Conservation (phyloP, 2,329 filamentous ascomycete species). For the Exophiala sp. region DNA sequence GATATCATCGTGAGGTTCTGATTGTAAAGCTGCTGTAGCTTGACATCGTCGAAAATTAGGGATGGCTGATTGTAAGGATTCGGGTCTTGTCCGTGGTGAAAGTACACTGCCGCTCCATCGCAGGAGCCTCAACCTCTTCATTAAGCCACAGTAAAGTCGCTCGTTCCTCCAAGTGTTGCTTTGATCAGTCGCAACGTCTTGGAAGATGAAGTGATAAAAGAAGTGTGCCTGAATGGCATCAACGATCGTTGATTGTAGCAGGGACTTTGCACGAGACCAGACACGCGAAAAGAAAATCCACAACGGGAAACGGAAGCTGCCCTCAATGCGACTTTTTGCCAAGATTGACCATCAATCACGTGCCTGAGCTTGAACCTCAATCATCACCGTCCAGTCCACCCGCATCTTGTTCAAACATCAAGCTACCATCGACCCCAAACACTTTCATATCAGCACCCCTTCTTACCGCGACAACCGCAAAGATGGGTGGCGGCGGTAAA, state of each 20-base stretch:
- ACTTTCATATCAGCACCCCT: too few species aligned
- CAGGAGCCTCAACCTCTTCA: conserved; percentile 51
- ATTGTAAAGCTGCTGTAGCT: conserved; percentile 38
- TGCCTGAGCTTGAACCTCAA: background rate
- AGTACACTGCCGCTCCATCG: conserved; percentile 52
- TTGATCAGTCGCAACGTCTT: background rate
- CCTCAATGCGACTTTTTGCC: conserved; percentile 4
- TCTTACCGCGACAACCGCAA: conserved; percentile 5
- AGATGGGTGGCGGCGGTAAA: conserved; percentile 74
- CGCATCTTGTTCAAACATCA: background rate
- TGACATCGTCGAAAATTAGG: conserved; percentile 38
- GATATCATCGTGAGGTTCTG: conserved; percentile 30
- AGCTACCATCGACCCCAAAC: background rate
- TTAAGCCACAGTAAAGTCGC: conserved; percentile 29
- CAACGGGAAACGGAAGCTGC: conserved; percentile 2
- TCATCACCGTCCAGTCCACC: background rate
- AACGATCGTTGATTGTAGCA: too few species aligned
- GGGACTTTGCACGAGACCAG: conserved; percentile 26
- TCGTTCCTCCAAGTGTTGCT: conserved; percentile 8
- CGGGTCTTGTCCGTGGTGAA: conserved; percentile 44
- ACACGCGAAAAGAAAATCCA: conserved; percentile 20
- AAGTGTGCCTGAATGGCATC: too few species aligned
- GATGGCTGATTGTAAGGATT: conserved; percentile 35
- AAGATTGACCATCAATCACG: background rate
- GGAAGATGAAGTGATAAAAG: background rate